Evolutionary conservation across 2,329 filamentous ascomycete genomes (phyloP).

Genomic region (Salinomyces thailandicus): DNA sequence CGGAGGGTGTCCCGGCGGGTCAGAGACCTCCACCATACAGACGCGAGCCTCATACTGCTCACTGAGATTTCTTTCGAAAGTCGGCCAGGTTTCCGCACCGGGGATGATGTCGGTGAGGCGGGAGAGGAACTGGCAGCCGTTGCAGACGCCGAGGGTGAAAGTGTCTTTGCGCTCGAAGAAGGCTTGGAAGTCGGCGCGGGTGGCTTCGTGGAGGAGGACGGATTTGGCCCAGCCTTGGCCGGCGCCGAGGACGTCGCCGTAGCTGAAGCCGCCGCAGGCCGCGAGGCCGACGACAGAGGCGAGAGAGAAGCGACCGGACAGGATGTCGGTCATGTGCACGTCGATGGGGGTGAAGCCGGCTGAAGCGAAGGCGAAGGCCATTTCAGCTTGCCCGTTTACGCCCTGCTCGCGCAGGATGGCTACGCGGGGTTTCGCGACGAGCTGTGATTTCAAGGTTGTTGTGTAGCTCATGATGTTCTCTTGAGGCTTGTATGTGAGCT

Average conservation of each 20-base stretch:
- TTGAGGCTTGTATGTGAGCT: slow-evolving; percentile 66
- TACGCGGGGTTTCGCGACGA: slow-evolving; percentile 60
- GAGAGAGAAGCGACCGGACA: slow-evolving; percentile 69
- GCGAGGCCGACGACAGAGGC: slow-evolving; percentile 77
- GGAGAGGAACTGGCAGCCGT: slow-evolving; percentile 91
- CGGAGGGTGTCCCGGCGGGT: slow-evolving; percentile 41
- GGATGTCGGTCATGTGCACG: slow-evolving; percentile 89
- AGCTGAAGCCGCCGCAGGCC: slow-evolving; percentile 94
- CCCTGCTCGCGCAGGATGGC: slow-evolving; percentile 93
- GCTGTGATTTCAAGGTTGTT: slow-evolving; percentile 49
- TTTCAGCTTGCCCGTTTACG: slow-evolving; percentile 91
- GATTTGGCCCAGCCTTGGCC: slow-evolving; percentile 94
- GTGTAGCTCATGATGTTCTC: slow-evolving; percentile 65
- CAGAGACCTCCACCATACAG: slow-evolving; percentile 70
- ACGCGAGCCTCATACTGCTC: slow-evolving; percentile 86
- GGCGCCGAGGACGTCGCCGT: slow-evolving; percentile 85
- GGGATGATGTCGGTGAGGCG: slow-evolving; percentile 76
- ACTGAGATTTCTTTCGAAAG: slow-evolving; percentile 72
- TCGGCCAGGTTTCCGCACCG: slow-evolving; percentile 71
- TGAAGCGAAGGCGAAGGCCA: slow-evolving; percentile 89
- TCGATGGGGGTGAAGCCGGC: slow-evolving; percentile 89
- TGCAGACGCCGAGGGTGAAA: slow-evolving; percentile 89
- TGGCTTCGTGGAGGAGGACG: slow-evolving; percentile 69
- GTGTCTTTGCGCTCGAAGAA: slow-evolving; percentile 88
- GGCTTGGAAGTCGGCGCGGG: slow-evolving; percentile 63